Evolutionary conservation across 352 stramenopile genomes (phyloP).

Genomic region (Globisporangium paroecandrum): DNA sequence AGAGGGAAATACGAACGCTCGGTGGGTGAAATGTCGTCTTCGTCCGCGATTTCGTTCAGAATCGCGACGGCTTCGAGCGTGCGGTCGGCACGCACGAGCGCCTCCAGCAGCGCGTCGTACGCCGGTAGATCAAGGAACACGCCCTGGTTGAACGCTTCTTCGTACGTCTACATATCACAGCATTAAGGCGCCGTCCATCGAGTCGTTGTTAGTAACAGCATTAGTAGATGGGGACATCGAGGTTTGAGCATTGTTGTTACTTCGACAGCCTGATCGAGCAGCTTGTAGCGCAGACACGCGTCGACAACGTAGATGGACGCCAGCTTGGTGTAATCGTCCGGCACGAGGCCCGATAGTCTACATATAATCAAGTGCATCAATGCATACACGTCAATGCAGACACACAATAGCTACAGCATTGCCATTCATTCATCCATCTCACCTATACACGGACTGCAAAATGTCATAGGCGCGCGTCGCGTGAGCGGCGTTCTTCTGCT

Average conservation of each 20-base stretch:
- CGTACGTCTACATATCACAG: conserved; percentile 29
- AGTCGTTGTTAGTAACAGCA: too few relatives aligned
- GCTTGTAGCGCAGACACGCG: conserved; percentile 46
- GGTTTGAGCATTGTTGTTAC: too few relatives aligned
- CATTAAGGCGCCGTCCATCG: too few relatives aligned
- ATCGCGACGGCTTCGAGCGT: conserved; percentile 54
- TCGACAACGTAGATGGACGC: conserved; percentile 72
- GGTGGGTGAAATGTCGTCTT: conserved; percentile 41
- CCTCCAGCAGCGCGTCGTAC: conserved; percentile 46
- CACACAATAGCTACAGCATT: neutral
- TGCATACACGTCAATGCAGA: neutral
- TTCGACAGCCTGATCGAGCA: conserved; percentile 58
- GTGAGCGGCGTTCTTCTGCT: conserved; percentile 29
- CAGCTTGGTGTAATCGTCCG: conserved; percentile 59
- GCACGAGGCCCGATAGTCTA: conserved; percentile 28
- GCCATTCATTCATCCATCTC: neutral
- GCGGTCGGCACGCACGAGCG: conserved; percentile 38
- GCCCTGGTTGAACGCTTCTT: conserved; percentile 50
- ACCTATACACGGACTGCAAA: conserved; percentile 38
- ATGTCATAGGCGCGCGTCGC: conserved; percentile 36
- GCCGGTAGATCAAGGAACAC: conserved; percentile 56
- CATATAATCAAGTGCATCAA: neutral
- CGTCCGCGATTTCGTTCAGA: conserved; percentile 38
- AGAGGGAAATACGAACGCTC: conserved; percentile 47
- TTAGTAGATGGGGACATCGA: too few relatives aligned